Evolutionary conservation across 495 filamentous ascomycete genomes (phyloP).

Genomic region (Xylaria palmicola): DNA sequence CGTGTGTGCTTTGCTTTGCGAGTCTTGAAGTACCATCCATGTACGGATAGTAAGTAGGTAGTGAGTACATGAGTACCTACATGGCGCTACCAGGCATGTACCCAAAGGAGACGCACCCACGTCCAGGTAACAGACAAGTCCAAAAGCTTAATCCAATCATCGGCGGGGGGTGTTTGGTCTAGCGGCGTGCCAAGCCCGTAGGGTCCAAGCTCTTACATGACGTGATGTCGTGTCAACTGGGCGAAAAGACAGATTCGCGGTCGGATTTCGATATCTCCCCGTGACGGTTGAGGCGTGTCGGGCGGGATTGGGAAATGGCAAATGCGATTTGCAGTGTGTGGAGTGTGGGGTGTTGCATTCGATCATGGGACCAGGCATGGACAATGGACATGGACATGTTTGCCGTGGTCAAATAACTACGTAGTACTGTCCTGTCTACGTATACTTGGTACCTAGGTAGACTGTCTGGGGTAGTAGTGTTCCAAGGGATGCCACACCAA

Average conservation of each 20-base stretch:
- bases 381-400: too few species aligned
- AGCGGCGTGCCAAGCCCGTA: conserved; percentile 5
- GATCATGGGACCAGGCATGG: not conserved
- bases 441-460: not conserved
- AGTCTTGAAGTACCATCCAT: too few species aligned
- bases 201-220: conserved; percentile 13
- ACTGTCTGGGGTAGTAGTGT: not conserved
- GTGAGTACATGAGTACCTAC: too few species aligned
- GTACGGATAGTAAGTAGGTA: too few species aligned
- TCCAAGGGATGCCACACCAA: not conserved
- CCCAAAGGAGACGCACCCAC: too few species aligned
- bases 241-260: not conserved
- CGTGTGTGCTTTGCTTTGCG: too few species aligned
- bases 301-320: not conserved
- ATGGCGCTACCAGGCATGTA: too few species aligned
- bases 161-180: too few species aligned
- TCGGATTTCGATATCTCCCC: not conserved
- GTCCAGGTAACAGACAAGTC: too few species aligned
- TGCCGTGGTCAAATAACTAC: too few species aligned
- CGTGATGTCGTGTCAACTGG: conserved; percentile 1
- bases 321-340: not conserved
- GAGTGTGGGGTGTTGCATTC: conserved; percentile 15
- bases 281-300: not conserved
- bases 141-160: too few species aligned
- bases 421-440: too few species aligned